Percentiles rank a stretch among this genome's conserved stretches.
These are phyloP conservation scores for Tremellales sp. DNA, from an alignment of 1,284 basidiomycete genomes.

Conservation along the genomic window DNA sequence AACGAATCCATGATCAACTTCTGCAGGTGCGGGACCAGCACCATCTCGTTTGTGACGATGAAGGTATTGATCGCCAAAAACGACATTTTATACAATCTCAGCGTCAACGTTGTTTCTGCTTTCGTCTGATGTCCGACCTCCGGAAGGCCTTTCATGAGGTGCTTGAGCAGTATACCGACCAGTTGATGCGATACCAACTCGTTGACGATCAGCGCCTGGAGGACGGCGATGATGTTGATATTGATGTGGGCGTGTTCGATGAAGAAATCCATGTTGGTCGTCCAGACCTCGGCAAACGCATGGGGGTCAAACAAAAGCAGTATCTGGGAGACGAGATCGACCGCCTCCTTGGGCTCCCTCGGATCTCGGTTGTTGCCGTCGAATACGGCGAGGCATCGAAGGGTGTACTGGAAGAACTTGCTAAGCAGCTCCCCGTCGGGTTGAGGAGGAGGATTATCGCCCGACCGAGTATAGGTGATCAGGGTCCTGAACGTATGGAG, in stretches of 20 bases:
- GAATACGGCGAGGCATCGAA: conserved; percentile 80
- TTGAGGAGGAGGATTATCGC: conserved; percentile 65
- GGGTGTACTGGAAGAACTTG: conserved; percentile 78
- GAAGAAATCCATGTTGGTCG: conserved; percentile 82
- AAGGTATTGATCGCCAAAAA: conserved; percentile 83
- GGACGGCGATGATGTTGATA: conserved; percentile 75
- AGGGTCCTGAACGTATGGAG: conserved; percentile 86
- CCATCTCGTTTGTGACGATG: conserved; percentile 79
- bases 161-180: conserved; percentile 86
- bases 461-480: conserved; percentile 72
- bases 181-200: conserved; percentile 83
- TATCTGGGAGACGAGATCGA: conserved; percentile 78
- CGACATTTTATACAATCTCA: conserved; percentile 94
- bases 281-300: conserved; percentile 93
- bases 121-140: conserved; percentile 83
- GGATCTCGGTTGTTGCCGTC: conserved; percentile 62
- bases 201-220: conserved; percentile 79
- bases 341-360: conserved; percentile 78
- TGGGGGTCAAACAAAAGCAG: conserved; percentile 80
- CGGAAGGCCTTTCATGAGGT: conserved; percentile 78
- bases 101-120: conserved; percentile 67
- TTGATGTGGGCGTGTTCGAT: conserved; percentile 74
- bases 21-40: conserved; percentile 86
- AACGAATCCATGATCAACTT: conserved; percentile 98
- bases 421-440: conserved; percentile 80